Evolutionary conservation across 495 filamentous ascomycete genomes (phyloP).

Genomic region (Trichocladium antarcticum): DNA sequence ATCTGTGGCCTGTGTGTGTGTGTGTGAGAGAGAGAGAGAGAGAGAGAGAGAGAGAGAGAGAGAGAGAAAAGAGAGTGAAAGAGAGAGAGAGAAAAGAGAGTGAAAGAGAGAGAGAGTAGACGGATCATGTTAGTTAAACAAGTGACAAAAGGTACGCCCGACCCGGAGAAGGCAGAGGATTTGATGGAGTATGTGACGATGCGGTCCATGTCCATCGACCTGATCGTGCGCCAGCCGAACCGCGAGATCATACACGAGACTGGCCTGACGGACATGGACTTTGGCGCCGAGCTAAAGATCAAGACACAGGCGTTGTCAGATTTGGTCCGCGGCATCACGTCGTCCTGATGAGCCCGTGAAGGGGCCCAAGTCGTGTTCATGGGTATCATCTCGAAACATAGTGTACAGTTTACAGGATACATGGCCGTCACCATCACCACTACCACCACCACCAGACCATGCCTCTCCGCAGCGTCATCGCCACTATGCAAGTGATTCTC

Average conservation of each 20-base stretch:
- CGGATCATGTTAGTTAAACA: too few relatives aligned
- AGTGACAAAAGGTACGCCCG: background rate
- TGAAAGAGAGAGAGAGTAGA: background rate
- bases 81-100: background rate
- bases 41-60: too few relatives aligned
- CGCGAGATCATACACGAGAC: slow-evolving; percentile 4
- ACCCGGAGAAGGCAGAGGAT: slow-evolving; percentile 6
- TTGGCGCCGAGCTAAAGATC: slow-evolving; percentile 21
- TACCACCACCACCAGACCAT: background rate
- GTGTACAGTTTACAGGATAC: background rate
- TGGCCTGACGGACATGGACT: slow-evolving; percentile 18
- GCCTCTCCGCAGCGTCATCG: background rate
- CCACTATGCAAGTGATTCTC: background rate
- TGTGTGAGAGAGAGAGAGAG: too few relatives aligned
- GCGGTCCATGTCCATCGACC: slow-evolving; percentile 2
- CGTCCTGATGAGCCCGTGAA: too few relatives aligned
- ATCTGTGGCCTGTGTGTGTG: too few relatives aligned
- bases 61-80: too few relatives aligned
- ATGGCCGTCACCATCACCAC: background rate
- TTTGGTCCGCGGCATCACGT: too few relatives aligned
- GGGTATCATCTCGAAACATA: slow-evolving; percentile 1
- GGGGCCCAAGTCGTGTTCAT: background rate
- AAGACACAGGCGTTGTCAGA: slow-evolving; percentile 9
- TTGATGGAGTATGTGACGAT: slow-evolving; percentile 8
- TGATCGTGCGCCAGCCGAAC: slow-evolving; percentile 2